Evolutionary conservation across 805 yeast species (phyloP), one percentile per base, ranked within the genome.

Genomic region (Ogataea dorogensis): DNA sequence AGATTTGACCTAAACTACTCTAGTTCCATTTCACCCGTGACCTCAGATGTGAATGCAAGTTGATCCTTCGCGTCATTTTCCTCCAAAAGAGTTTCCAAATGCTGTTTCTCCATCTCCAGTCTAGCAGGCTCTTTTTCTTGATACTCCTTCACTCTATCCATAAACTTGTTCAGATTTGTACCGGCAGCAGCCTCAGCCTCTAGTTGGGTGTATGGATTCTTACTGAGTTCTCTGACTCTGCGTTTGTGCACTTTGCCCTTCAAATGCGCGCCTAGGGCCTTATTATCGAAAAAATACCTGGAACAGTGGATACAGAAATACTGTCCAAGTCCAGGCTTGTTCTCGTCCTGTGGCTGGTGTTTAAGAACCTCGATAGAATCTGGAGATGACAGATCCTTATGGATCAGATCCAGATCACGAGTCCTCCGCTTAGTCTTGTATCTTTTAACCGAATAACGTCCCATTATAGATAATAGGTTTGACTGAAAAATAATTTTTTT

Each of bases 111-210:
- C 58, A 71, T 68, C 18, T 51, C 55, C 33, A 57, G 52, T 44
- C 71, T 66, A 36, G 68, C 73, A 13, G 71, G 68, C 38, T 77
- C 78, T 31, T 70, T 64, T 20, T 67, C 56, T 52, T 63, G 66
- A 51, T 79, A 77, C 43, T 72, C 65, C 43, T 81, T 81, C 14
- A 82, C 89, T 33, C 76, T 69, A 35, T 70, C 67, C 51, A 81
- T 56, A 58, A 78, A 89, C 58, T 75, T 81, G 33, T 71, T 70
- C 52, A 91, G 66, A 56, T 86, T 81, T 12, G 73, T 66, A 3
- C 98, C 98, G 0, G 83, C 75, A 2, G 95, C 97, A 20, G 96
- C 96, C 53, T 87, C 88, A 24, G 95, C 81, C 55, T 91, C 98
- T 43, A 83, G 76, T 37, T 77, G 81, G 4, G 96, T 79, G 57